Conservation (phyloP, 2,329 filamentous ascomycete species). For the Coniochaeta sp. region DNA sequence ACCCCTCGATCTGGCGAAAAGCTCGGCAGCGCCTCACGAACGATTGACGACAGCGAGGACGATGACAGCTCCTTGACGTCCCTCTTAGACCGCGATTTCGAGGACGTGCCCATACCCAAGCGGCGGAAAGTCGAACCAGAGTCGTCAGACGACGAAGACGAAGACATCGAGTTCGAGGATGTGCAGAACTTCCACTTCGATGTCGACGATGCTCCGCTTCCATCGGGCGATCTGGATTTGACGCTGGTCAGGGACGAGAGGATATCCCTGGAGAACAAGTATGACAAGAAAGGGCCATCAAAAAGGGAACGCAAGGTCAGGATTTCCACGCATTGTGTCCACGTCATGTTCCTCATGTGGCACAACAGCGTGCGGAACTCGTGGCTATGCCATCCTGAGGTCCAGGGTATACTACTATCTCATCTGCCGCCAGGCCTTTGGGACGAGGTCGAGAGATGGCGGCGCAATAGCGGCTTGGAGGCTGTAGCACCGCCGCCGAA, state of each 20-base stretch:
- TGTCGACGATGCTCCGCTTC: slow-evolving; percentile 34
- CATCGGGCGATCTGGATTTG: slow-evolving; percentile 64
- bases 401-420: slow-evolving; percentile 70
- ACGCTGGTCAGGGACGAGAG: slow-evolving; percentile 55
- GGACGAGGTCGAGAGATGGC: slow-evolving; percentile 69
- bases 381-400: slow-evolving; percentile 70
- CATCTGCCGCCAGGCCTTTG: slow-evolving; percentile 61
- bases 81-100: slow-evolving; percentile 23
- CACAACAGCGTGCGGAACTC: slow-evolving; percentile 82
- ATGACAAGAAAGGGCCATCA: slow-evolving; percentile 74
- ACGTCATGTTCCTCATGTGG: slow-evolving; percentile 81
- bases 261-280: slow-evolving; percentile 52
- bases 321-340: slow-evolving; percentile 74
- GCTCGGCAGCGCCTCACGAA: slow-evolving; percentile 30
- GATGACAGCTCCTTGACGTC: slow-evolving; percentile 30
- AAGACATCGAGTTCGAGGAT: slow-evolving; percentile 57
- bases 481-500: slow-evolving; percentile 26
- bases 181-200: slow-evolving; percentile 32
- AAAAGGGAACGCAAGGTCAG: slow-evolving; percentile 78
- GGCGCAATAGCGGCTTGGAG: slow-evolving; percentile 56
- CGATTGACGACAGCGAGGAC: slow-evolving; percentile 32
- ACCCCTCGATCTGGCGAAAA: slow-evolving; percentile 33
- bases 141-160: slow-evolving; percentile 44
- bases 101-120: slow-evolving; percentile 34
- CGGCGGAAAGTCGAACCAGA: slow-evolving; percentile 9